Evolutionary conservation across 345 rosid genomes (phyloP), one percentile per base, ranked within the genome.

Genomic region (Leavenworthia alabamica): DNA sequence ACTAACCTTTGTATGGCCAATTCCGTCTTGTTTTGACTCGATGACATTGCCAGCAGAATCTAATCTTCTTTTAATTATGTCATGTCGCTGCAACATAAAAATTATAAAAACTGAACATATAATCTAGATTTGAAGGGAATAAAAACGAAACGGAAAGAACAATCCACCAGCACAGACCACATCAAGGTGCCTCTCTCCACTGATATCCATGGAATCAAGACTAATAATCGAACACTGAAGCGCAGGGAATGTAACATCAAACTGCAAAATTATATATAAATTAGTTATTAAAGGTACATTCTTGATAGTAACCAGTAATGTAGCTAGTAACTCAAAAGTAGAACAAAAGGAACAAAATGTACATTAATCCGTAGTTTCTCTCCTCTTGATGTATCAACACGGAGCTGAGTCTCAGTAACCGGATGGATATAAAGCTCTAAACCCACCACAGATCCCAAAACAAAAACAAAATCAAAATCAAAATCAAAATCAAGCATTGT

Each of bases 341-440:
- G 57, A 22, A 45, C 3, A 39, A 28, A 28, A 33, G 2, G 32
- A 49, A 62, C 35, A 46, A 36, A 37, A 27, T 3, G 29, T 70
- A 89, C 99, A 81, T 93, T 87, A 80, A 89, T 85, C 8, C 90
- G 91, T 37, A 93, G 79, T 64, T 81, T 82, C 78, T 89, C 99
- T 68, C 97, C 96, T 71, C 97, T 81, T n/a, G 99, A 85, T 28
- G 97, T 93, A 69, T 93, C 99, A 32, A 93, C 99, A 42, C 84
- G 84, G 35, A 93, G 95, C 82, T 87, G 84, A 4, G 97, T 80
- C 82, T 93, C 97, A 1, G 96, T 89, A 36, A 75, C 95, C n/a
- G 90, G 81, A 51, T 87, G 85, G n/a, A 93, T 73, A 62, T 89
- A 93, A 37, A 93, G 76, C 57, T 73, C 99, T 93, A 79, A 64